phyloP scores from a whole-genome alignment of 2,329 filamentous ascomycete genomes.

The Bipolaris cookei region DNA sequence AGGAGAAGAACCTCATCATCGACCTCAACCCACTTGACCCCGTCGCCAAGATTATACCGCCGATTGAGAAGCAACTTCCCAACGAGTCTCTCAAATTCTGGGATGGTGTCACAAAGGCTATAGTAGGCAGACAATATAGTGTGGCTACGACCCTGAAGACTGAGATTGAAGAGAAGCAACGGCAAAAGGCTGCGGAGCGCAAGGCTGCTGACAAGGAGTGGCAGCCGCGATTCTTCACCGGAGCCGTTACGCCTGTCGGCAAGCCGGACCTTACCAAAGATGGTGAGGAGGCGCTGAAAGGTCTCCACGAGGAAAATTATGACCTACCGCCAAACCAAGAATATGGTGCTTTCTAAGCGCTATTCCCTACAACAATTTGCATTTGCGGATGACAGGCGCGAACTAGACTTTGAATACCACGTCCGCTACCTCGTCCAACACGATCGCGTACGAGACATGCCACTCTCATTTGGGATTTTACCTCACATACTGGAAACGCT shows the following conservation, averaged over 20 bases:
- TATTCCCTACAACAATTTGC: neutral
- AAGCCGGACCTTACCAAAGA: constrained; percentile 68
- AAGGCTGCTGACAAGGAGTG: constrained; percentile 73
- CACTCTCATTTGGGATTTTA: constrained; percentile 19
- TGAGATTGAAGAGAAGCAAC: constrained; percentile 88
- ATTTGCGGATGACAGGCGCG: constrained; percentile 7
- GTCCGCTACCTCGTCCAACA: constrained; percentile 15
- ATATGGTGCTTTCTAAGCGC: constrained; percentile 44
- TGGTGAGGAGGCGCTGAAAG: constrained; percentile 63
- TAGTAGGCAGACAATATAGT: constrained; percentile 79
- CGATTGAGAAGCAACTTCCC: constrained; percentile 76
- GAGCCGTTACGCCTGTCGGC: constrained; percentile 64
- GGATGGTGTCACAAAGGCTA: constrained; percentile 85
- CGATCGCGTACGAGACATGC: constrained; percentile 1
- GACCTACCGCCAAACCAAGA: constrained; percentile 55
- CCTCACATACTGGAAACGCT: constrained; percentile 3
- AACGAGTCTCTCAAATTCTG: constrained; percentile 92
- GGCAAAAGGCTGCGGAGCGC: constrained; percentile 81
- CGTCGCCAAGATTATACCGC: constrained; percentile 78
- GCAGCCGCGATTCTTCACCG: constrained; percentile 86
- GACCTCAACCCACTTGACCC: constrained; percentile 86
- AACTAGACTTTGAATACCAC: constrained; percentile 24
- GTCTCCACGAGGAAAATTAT: constrained; percentile 61
- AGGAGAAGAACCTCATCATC: constrained; percentile 73
- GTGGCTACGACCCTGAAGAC: constrained; percentile 87